Base-by-base conservation (phyloP, 1,139 yeast genomes). In the Cylindricascospora bacillispora region DNA sequence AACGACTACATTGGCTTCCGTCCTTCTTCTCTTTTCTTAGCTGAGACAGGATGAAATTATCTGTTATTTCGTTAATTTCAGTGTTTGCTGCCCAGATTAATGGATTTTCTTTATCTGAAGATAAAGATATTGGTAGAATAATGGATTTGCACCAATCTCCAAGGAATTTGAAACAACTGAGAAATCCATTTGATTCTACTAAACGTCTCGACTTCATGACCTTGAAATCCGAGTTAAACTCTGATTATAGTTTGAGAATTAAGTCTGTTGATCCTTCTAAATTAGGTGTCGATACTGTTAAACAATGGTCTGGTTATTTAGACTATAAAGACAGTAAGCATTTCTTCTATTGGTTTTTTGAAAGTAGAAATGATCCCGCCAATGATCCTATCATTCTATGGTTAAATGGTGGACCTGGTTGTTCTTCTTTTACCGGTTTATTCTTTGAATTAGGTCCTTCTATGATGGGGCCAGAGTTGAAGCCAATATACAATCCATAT, bases 321-420 rank as follows among this genome's bases (percentile, higher is more conserved):
- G 95, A 85, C 52, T 77, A 81, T 31, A 74, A 70, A 13, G 80
- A 76, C 43, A 92, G 79, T 49, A 83, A 82, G 60, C 94, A 83
- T 57, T 71, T 77, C 50, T 78, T 77, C 58, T 78, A 66, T 57
- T 74, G 93, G 93, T 74, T 77, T 47, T 83, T 85, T 49, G 95
- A 83, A 56, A 76, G 92, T 33, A 73, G 95, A 62, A 80, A 79
- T 50, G 93, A 82, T 58, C 94, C 95, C 13, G 60, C 62, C 41
- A 82, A 67, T 38, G 95, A 83, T 54, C 95, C 95, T 6, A 64
- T 83, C 28, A 69, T 85, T 31, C 63, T 85, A 44, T 85, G 95
- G 94, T 66, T 83, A 47, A 83, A 82, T 48, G 93, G 93, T 45
- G 93, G 93, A 13, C 93, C 93, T 27, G 95, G 95, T 7, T 82